Base-by-base conservation (phyloP, 257 asterid genomes). In the Rehmannia glutinosa region DNA sequence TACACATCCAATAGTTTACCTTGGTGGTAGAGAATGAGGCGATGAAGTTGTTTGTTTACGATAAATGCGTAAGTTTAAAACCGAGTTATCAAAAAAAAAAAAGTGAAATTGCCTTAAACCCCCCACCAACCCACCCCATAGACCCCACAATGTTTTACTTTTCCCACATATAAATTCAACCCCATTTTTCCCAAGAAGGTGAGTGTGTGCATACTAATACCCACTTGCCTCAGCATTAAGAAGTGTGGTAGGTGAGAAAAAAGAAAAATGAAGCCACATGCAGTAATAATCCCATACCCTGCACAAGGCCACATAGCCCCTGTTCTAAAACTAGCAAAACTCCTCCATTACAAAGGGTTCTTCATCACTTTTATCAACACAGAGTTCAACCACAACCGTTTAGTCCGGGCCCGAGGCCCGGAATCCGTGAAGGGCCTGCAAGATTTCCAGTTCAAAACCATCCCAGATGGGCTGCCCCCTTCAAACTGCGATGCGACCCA, bases 301-400 rank as follows among this genome's bases (percentile, higher is more conserved):
- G 80, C 85, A 27, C 88, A 83, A 52, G 88, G 85, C 69, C 85
- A 80, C 75, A 75, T 83, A 1, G 75, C 64, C 71, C 88, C 87
- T 8, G 49, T 83, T 5, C 68, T 83, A 5, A 62, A 56, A 38
- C 70, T 83, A 11, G 86, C 86, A 0, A 80, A 80, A 43, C 76
- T 80, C 56, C 77, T 80, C 43, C 82, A 83, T 15, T 24, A 43
- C 62, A 57, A 23, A 1, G 82, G 86, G 33, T 83, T 80, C 55
- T 76, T 75, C 83, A 75, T 83, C 56, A 83, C 88, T 7, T 77
- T 80, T 62, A 82, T 83, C 73, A 75, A 82, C 78, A 79, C 83
- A 0, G 83, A 82, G 28, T 82, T 71, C 85, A 82, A 79, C 68
- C 79, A 80, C 70, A 64, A 46, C 41, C 85, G 87, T 16, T 17